Conservation (phyloP, 2,329 filamentous ascomycete species). For the Nothophoma quercina region DNA sequence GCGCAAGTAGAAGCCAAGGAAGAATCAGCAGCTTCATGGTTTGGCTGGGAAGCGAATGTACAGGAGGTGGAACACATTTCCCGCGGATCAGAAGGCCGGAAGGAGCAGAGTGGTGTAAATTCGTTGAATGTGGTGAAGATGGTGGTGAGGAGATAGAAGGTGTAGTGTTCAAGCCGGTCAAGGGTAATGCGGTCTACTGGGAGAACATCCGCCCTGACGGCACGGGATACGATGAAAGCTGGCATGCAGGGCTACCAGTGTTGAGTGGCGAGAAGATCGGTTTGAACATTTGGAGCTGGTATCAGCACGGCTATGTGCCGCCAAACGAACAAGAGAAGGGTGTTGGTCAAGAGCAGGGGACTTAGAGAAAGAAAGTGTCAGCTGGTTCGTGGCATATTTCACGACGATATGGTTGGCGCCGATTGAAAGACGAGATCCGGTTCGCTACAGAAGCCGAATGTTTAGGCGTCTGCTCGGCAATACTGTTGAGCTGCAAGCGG, state of each 20-base stretch:
- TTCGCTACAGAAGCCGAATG: no score
- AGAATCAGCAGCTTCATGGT: slow-evolving; percentile 69
- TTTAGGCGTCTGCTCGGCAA: no score
- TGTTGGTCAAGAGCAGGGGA: neutral
- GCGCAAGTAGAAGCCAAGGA: slow-evolving; percentile 46
- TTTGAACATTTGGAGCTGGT: slow-evolving; percentile 72
- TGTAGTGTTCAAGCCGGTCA: slow-evolving; percentile 65
- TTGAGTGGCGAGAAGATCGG: slow-evolving; percentile 64
- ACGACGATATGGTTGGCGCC: no score
- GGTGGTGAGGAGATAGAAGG: slow-evolving; percentile 48
- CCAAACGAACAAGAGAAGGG: slow-evolving; percentile 6
- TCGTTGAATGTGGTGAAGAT: slow-evolving; percentile 60
- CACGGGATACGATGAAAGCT: slow-evolving; percentile 64
- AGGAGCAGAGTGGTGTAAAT: slow-evolving; percentile 62
- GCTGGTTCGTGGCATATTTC: no score
- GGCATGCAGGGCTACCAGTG: slow-evolving; percentile 68
- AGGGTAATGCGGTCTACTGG: slow-evolving; percentile 69
- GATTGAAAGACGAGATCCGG: no score
- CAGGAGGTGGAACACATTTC: slow-evolving; percentile 68
- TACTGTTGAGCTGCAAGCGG: no score
- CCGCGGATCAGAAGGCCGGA: slow-evolving; percentile 58
- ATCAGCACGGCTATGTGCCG: slow-evolving; percentile 51
- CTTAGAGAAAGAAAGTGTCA: no score
- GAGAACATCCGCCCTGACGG: slow-evolving; percentile 66
- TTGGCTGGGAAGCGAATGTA: slow-evolving; percentile 60